Percentiles rank a stretch among this genome's conserved stretches.
phyloP scores from a whole-genome alignment of 306 rosid species.

The Quercus gilva region DNA sequence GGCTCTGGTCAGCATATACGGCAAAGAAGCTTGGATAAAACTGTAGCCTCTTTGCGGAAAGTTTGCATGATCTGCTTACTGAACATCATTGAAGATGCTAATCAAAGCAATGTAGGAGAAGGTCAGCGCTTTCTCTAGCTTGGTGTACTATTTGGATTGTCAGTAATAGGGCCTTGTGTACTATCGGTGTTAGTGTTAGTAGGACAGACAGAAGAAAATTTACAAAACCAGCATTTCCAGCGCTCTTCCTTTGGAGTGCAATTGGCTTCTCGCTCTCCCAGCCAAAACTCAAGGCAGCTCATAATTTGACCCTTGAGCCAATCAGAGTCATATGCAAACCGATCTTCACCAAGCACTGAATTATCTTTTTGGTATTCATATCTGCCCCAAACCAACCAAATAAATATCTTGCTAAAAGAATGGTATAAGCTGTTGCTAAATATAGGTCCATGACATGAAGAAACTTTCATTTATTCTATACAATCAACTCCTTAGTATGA shows the following conservation, averaged over 20 bases:
- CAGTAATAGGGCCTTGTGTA: constrained; percentile 4
- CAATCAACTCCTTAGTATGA: too few species aligned
- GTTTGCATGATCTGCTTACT: background rate
- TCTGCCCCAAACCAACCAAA: constrained; percentile 40
- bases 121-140: background rate
- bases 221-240: constrained; percentile 71
- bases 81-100: background rate
- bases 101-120: background rate
- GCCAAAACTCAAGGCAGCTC: constrained; percentile 63
- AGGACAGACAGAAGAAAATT: constrained; percentile 44
- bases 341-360: constrained; percentile 65
- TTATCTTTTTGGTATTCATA: constrained; percentile 72
- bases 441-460: background rate
- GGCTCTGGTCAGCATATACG: background rate
- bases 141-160: constrained; percentile 12
- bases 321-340: constrained; percentile 45
- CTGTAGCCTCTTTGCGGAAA: too few species aligned
- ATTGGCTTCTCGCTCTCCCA: constrained; percentile 61
- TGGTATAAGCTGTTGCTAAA: background rate
- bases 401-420: constrained; percentile 2
- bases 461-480: too few species aligned
- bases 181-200: constrained; percentile 15
- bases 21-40: background rate
- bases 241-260: constrained; percentile 67
- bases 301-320: constrained; percentile 59